A percentile compares a stretch with the other conserved stretches of the same genome.
These are phyloP conservation scores for Blastobotrys parvus DNA, from an alignment of 805 yeast species.

Conservation along the genomic window DNA sequence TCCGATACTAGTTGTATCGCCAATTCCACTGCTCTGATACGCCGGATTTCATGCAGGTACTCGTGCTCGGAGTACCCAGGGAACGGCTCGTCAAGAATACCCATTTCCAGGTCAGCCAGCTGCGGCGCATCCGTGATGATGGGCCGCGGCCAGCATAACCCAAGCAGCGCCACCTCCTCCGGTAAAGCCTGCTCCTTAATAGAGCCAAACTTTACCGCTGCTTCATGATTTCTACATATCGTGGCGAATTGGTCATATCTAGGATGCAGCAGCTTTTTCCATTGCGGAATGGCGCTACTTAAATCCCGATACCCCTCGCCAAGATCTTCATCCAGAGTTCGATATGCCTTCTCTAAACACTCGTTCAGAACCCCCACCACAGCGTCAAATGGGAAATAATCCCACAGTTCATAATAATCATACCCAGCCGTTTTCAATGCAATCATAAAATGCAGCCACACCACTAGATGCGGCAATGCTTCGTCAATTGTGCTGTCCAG, in stretches of 20 bases:
- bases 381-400: neutral
- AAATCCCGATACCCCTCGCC: neutral
- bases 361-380: neutral
- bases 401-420: neutral
- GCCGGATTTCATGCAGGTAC: neutral
- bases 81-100: slow-evolving; percentile 11
- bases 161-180: slow-evolving; percentile 16
- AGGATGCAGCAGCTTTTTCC: neutral
- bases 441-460: slow-evolving; percentile 4
- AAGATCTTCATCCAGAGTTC: neutral
- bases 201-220: slow-evolving; percentile 5
- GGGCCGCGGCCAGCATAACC: slow-evolving; percentile 14
- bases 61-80: slow-evolving; percentile 10
- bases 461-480: neutral
- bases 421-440: neutral
- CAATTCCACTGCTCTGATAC: neutral
- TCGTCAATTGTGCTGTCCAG: neutral
- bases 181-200: slow-evolving; percentile 17
- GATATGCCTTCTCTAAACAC: neutral
- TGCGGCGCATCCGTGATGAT: neutral
- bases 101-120: neutral
- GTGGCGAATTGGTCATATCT: neutral
- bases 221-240: neutral
- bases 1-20: neutral
- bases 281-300: neutral